phyloP scores from a whole-genome alignment of 495 filamentous ascomycete genomes.

The Penicillium salamii region DNA sequence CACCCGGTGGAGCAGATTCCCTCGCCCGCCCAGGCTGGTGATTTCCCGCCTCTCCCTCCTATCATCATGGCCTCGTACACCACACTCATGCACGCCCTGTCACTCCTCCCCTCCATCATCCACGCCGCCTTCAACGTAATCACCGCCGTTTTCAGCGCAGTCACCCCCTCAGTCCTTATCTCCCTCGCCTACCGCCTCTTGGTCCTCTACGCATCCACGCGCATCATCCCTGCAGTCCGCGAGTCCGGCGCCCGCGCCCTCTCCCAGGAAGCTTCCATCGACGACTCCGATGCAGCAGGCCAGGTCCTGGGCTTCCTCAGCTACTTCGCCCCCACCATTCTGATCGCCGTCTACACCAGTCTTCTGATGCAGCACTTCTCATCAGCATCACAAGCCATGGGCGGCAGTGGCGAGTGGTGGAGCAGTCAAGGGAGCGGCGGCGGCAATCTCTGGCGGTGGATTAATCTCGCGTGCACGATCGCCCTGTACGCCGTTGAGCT shows the following conservation, averaged over 20 bases:
- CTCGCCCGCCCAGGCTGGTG: conserved; percentile 57
- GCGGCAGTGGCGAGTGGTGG: conserved; percentile 77
- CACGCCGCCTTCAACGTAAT: conserved; percentile 84
- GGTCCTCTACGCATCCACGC: conserved; percentile 91
- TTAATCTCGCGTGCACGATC: conserved; percentile 87
- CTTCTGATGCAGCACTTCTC: conserved; percentile 93
- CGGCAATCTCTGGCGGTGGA: conserved; percentile 87
- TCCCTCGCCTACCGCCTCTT: conserved; percentile 88
- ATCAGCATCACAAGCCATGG: conserved; percentile 58
- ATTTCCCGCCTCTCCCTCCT: conserved; percentile 90
- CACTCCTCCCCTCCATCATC: conserved; percentile 75
- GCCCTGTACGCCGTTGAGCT: conserved; percentile 84
- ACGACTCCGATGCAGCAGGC: conserved; percentile 80
- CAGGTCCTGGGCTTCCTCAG: conserved; percentile 76
- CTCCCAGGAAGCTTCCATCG: conserved; percentile 75
- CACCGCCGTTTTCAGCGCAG: conserved; percentile 82
- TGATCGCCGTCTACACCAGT: conserved; percentile 96
- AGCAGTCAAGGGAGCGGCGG: conserved; percentile 73
- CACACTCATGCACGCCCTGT: conserved; percentile 80
- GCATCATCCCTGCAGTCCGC: conserved; percentile 90
- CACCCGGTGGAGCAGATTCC: conserved; percentile 53
- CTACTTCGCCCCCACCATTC: conserved; percentile 89
- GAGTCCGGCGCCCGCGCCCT: conserved; percentile 80
- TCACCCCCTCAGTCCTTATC: conserved; percentile 92
- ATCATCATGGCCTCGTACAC: conserved; percentile 99